Evolutionary conservation across 805 yeast species (phyloP), one percentile per base, ranked within the genome.

Genomic region (Candida oleophila): DNA sequence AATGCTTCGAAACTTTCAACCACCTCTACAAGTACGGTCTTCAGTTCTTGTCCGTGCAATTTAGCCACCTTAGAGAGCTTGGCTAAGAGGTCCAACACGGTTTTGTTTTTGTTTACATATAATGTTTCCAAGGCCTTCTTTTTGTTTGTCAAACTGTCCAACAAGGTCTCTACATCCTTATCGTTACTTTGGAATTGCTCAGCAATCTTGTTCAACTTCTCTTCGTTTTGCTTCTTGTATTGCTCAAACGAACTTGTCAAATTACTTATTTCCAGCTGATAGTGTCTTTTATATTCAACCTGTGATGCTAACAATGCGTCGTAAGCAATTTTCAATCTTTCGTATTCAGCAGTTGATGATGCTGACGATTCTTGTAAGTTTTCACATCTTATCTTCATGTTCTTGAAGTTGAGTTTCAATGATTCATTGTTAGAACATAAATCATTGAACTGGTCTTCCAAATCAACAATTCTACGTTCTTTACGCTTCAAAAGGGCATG

Each of bases 401-500:
- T 72, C 47, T 80, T 78, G 43, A 74, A 66, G 46, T 77, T 77
- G 55, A 76, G 72, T 48, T 73, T 71, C 46, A 77, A 64, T 16
- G 76, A 66, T 50, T 82, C 86, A 25, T 73, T 69, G 18, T 65
- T 60, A 5, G 79, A 68, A 37, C 68, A 55, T n/a, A 78, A 55
- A 19, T 77, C 81, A 45, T 73, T 73, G 47, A 77, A 62, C 52
- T 80, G 81, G 36, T 65, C 69, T 60, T 89, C 96, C 55, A 87
- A 65, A 53, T 85, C 92, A 25, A 69, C 56, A 21, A 87, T 77
- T 44, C 88, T 71, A 43, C 91, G 73, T 55, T 86, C 89, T 56
- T 87, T 86, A 44, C 95, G 70, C 50, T 77, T 80, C 48, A 88
- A 65, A 51, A 87, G 66, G 1, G 89, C 81, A 55, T 78, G 83